These are phyloP conservation scores for Coleophoma eucalyptorum DNA, from an alignment of 2,329 filamentous ascomycete genomes.

Conservation along the genomic window DNA sequence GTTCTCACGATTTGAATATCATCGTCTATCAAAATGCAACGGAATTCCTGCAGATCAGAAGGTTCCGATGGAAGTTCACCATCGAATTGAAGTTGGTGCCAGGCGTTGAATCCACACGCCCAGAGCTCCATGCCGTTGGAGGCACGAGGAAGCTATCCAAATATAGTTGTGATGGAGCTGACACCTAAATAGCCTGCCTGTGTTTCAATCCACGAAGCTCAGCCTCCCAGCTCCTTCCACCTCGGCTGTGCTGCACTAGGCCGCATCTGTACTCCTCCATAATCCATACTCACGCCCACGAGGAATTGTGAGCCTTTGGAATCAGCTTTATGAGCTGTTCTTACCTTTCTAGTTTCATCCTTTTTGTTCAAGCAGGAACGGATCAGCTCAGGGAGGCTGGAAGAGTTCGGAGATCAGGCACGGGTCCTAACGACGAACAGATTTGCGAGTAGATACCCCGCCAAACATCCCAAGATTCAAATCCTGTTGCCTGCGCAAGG, in stretches of 20 bases:
- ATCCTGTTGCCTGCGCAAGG: constrained; percentile 20
- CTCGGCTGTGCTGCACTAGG: too few relatives aligned
- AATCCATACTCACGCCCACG: too few relatives aligned
- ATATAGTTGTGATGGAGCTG: not conserved
- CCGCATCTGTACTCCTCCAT: too few relatives aligned
- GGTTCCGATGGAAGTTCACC: constrained; percentile 28
- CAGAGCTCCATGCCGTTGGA: constrained; percentile 40
- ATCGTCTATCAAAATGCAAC: constrained; percentile 33
- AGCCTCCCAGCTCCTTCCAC: too few relatives aligned
- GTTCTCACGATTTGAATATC: constrained; percentile 32
- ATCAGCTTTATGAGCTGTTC: too few relatives aligned
- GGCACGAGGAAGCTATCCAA: constrained; percentile 1
- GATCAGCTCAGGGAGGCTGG: too few relatives aligned
- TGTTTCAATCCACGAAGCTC: not conserved
- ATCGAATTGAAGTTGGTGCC: constrained; percentile 46
- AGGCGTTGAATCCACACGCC: constrained; percentile 55
- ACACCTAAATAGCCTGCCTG: not conserved
- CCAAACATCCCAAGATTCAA: not conserved
- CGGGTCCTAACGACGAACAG: not conserved
- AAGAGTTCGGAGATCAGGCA: too few relatives aligned
- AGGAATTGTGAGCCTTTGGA: too few relatives aligned
- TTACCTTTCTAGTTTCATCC: too few relatives aligned
- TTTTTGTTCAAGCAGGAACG: too few relatives aligned
- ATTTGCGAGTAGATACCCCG: not conserved
- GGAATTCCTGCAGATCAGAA: constrained; percentile 42